Evolutionary conservation across 2,329 filamentous ascomycete genomes (phyloP), one percentile per base, ranked within the genome.

Genomic region (Cladophialophora chaetospira): DNA sequence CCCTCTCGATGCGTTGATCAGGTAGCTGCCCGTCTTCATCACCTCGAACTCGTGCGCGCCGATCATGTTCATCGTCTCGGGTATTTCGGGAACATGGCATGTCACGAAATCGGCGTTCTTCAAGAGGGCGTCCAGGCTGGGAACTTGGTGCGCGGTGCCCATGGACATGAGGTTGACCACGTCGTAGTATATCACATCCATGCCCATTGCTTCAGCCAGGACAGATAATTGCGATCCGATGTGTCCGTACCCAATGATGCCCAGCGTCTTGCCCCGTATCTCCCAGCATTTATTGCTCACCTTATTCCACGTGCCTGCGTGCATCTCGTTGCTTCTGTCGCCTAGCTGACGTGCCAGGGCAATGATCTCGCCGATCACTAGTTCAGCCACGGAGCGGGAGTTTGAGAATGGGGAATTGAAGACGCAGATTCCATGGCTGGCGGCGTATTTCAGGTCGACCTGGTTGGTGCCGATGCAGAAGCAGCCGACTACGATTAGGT

Each of bases 351-450:
- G 88, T 19, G 94, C 94, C 52, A 99, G 86, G 35, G 82, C 79
- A 69, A 99, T 97, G 70, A 99, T 92, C 75, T 97, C 93, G 52
- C 81, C 88, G 71, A 99, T 97, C 67, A 97, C 91, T 55, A 97
- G 81, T 79, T 99, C 94, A 55, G 94, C 94, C 49, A 99, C 94
- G 71, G 90, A 96, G 72, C 94, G 88, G 6, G 93, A 97, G 77
- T 99, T 99, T 77, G 89, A 92, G 76, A 99, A 99, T 1, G 94
- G 94, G 43, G 94, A 97, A 78, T 99, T 99, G 85, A 99, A 99
- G 63, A 99, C 94, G 31, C 92, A 91, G 71, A 97, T 96, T 65
- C 94, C 91, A 70, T 89, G 85, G 65, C 82, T 81, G 45, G 91
- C 91, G 26, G 91, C 91, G 70, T 85, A 93, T 60, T 90, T 83